Evolutionary conservation across 306 rosid species (phyloP).

Genomic region (Hippophae gyantsensis): DNA sequence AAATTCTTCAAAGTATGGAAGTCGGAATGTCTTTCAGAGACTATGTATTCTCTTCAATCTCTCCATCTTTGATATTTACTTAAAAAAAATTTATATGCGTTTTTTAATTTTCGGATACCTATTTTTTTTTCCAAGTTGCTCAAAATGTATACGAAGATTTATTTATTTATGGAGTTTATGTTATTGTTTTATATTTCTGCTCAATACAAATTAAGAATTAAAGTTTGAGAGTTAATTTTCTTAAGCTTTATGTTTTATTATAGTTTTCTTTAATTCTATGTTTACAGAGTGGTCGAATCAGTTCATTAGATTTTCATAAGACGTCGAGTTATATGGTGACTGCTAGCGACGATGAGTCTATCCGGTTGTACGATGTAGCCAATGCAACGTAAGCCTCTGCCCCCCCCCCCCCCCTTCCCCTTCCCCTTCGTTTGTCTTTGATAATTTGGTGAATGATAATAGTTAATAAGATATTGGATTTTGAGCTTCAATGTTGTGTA

Average conservation of each 20-base stretch:
- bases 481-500: no score
- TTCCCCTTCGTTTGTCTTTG: no score
- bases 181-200: no score
- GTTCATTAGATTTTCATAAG: constrained; percentile 86
- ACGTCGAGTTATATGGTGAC: constrained; percentile 79
- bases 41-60: constrained; percentile 34
- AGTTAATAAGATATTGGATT: no score
- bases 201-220: no score
- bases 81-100: no score
- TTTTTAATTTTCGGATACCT: not conserved
- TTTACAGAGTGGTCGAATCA: constrained; percentile 71
- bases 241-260: not conserved
- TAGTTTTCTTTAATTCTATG: not conserved
- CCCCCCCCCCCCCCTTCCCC: no score
- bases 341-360: constrained; percentile 93
- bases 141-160: no score
- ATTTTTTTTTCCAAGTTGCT: not conserved
- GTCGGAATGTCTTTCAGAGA: constrained; percentile 91
- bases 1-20: constrained; percentile 95
- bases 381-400: constrained; percentile 50
- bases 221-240: no score
- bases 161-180: no score
- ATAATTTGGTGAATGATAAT: no score
- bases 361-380: constrained; percentile 77
- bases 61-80: not conserved